Evolutionary conservation across 1,139 yeast genomes (phyloP), one percentile per base, ranked within the genome.

Genomic region (Entelexis paramagnoliae): DNA sequence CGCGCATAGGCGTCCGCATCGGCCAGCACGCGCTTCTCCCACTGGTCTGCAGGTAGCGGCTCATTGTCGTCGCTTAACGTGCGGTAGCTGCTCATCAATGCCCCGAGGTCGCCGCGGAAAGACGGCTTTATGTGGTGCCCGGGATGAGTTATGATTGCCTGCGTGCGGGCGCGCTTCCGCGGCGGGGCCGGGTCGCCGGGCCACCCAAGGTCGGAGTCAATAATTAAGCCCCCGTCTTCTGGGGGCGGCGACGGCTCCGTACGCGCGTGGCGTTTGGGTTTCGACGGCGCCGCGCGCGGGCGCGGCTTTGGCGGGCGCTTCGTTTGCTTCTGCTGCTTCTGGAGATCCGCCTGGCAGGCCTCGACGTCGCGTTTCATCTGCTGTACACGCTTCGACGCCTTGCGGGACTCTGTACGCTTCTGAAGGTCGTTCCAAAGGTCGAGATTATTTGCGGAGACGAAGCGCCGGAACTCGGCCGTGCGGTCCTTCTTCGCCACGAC

Each of bases 101-200:
- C 70, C 7, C 67, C 70, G 33, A 82, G 58, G 7, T 69, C 64
- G 8, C 65, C 64, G 13, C 60, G 56, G 55, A 63, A 75, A 50
- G 69, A 60, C 1, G 79, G 76, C 3, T 62, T 62, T 0, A 75
- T 66, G 17, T 76, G 67, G 68, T 87, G 95, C 4, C 79, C 74
- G 2, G 96, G 96, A 63, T 87, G 89, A 0, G 94, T 82, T 5
- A 86, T 76, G 63, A 47, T 70, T 74, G 20, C 84, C 60, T 30
- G 26, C 2, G 11, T 42, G 10, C 70, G 71, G 16, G 81, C 55
- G 59, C 53, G 48, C 63, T 58, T 34, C 3, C 46, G 46, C 72
- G 74, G 4, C 45, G 45, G 30, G 10, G 41, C 45, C 33, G 46
- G 52, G 22, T 54, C 51, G 24, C 41, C 51, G 20, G 58, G 58